A percentile compares a stretch with the other conserved stretches of the same genome.
Conservation (phyloP, 768 basidiomycete species). For the Boletus coccyginus region DNA sequence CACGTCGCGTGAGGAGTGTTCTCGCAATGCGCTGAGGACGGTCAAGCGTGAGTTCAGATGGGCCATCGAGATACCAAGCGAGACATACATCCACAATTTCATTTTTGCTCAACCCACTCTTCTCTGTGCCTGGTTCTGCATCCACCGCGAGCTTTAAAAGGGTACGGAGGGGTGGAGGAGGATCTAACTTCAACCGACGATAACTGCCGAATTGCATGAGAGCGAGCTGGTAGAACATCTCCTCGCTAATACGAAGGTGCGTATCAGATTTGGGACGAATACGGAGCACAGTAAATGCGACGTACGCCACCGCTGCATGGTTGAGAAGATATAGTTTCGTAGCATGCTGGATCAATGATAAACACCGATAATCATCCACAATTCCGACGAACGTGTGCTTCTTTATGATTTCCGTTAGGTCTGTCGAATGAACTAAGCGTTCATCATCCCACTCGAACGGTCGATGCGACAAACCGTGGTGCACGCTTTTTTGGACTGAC, state of each 20-base stretch:
- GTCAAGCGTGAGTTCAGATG: neutral
- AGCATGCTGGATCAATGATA: constrained; percentile 82
- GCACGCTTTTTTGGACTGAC: constrained; percentile 55
- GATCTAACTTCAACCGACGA: constrained; percentile 73
- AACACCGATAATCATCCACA: constrained; percentile 68
- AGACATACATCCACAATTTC: constrained; percentile 68
- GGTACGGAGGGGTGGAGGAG: constrained; percentile 68
- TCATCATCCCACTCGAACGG: neutral
- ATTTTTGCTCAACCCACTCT: constrained; percentile 52
- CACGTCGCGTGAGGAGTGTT: constrained; percentile 57
- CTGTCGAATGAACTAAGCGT: constrained; percentile 38
- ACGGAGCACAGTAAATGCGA: constrained; percentile 11
- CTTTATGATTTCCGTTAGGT: constrained; percentile 76
- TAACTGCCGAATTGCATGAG: constrained; percentile 89
- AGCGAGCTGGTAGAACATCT: constrained; percentile 92
- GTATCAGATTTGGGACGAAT: neutral
- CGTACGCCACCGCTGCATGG: constrained; percentile 80
- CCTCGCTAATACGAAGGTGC: constrained; percentile 55
- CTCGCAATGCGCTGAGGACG: constrained; percentile 55
- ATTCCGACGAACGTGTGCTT: constrained; percentile 93
- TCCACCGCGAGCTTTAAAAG: constrained; percentile 82
- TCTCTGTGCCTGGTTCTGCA: constrained; percentile 47
- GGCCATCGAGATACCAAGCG: neutral
- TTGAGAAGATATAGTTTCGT: constrained; percentile 91
- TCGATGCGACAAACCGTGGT: constrained; percentile 54